These are phyloP conservation scores for Thymus mandschuricus DNA, from an alignment of 257 asterid species.

Conservation along the genomic window DNA sequence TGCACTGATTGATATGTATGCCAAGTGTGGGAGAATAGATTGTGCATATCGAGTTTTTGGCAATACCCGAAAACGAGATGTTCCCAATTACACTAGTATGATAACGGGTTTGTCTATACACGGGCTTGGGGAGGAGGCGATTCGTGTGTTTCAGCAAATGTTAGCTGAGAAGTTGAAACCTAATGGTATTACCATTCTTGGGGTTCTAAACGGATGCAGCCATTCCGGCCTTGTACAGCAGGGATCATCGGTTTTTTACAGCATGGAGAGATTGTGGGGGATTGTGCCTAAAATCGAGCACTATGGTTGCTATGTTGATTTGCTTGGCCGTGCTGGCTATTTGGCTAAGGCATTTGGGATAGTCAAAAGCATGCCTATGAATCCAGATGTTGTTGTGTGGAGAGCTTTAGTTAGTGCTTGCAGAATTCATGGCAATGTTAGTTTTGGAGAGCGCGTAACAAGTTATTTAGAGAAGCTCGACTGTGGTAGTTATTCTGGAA, in stretches of 20 bases:
- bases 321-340: slow-evolving; percentile 86
- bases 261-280: slow-evolving; percentile 63
- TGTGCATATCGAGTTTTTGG: slow-evolving; percentile 52
- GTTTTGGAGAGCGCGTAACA: slow-evolving; percentile 55
- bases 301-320: slow-evolving; percentile 77
- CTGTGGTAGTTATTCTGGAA: slow-evolving; percentile 40
- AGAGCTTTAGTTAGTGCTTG: slow-evolving; percentile 82
- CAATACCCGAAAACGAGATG: slow-evolving; percentile 45
- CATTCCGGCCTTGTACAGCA: slow-evolving; percentile 75
- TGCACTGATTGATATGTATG: slow-evolving; percentile 82
- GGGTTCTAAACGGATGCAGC: slow-evolving; percentile 77
- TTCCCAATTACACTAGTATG: slow-evolving; percentile 71
- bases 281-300: slow-evolving; percentile 68
- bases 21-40: slow-evolving; percentile 78
- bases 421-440: slow-evolving; percentile 58
- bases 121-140: slow-evolving; percentile 65
- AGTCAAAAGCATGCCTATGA: slow-evolving; percentile 58
- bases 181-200: slow-evolving; percentile 63
- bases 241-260: slow-evolving; percentile 65
- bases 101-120: slow-evolving; percentile 70
- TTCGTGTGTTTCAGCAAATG: slow-evolving; percentile 57
- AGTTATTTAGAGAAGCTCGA: slow-evolving; percentile 51
- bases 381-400: slow-evolving; percentile 70
- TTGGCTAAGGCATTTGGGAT: slow-evolving; percentile 73
- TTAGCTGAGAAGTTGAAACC: slow-evolving; percentile 55